Evolutionary conservation across 805 yeast genomes (phyloP), one percentile per base, ranked within the genome.

Genomic region (Candida ascalaphidarum): DNA sequence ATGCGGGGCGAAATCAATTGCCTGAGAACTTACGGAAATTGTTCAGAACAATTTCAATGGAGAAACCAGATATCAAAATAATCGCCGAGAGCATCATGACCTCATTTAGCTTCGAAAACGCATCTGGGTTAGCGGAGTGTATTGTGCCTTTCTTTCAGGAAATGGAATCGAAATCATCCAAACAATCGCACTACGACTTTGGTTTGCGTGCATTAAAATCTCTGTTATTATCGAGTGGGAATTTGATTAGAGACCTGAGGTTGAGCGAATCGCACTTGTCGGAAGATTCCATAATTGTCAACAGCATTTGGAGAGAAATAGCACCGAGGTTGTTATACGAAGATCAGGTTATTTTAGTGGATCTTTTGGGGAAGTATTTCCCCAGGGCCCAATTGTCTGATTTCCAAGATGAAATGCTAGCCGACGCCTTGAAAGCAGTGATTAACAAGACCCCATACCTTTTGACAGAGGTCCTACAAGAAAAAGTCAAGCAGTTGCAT

Each of bases 11-110:
- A 48, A 71, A 83, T 3, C 66, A 65, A 14, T 55, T 89, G 9
- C 97, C 97, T 0, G 95, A 88, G 32, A 89, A 88, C 45, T 58
- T 89, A 53, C 81, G 80, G 46, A 80, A 74, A 43, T 66, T 79
- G 19, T 89, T 88, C 52, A 60, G 94, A 31, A 72, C 78, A 9
- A 77, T 84, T 41, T 71, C 86, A 0, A 76, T 89, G 76, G 65
- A 67, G 3, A 57, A 58, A 18, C 94, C 97, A 0, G 95, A 89
- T 39, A 62, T 65, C 11, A 68, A 60, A 14, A 48, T 66, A 1
- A 89, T 89, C 34, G 75, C 81, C 2, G 80, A 78, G 35, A 85
- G 78, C 0, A 45, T 86, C n/a, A 54, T 89, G 13, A 61, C 71
- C 15, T 71, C 94, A 1, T 79, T 81, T 44, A 92, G 94, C 0